Evolutionary conservation across 495 filamentous ascomycete genomes (phyloP).

Genomic region (Podospora australis): DNA sequence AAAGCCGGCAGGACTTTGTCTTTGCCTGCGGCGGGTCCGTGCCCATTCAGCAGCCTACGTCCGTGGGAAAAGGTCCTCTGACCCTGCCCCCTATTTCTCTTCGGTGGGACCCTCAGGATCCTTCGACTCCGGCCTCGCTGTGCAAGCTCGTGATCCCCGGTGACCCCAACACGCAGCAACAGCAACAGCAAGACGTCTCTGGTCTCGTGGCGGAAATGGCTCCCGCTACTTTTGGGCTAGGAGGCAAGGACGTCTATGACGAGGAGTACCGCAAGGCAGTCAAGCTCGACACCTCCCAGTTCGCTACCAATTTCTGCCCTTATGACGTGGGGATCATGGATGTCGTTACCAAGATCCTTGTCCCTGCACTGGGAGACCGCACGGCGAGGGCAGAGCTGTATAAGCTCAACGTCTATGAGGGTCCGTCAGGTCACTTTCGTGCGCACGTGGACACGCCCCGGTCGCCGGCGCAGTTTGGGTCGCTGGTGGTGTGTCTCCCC

Average conservation of each 20-base stretch:
- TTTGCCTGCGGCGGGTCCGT: conserved; percentile 6
- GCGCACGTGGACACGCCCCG: conserved; percentile 53
- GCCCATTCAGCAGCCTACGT: background rate
- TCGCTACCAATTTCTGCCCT: conserved; percentile 46
- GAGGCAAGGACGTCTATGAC: conserved; percentile 41
- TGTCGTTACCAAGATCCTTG: conserved; percentile 38
- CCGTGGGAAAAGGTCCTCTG: background rate
- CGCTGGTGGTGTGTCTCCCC: conserved; percentile 50
- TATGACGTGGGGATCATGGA: conserved; percentile 48
- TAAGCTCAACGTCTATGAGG: conserved; percentile 52
- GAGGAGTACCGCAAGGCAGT: conserved; percentile 45
- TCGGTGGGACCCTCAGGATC: conserved; percentile 1
- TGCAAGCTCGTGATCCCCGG: conserved; percentile 1
- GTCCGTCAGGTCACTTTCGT: conserved; percentile 46
- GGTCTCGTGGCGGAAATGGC: conserved; percentile 22
- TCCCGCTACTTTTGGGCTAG: conserved; percentile 44
- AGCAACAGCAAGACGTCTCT: background rate
- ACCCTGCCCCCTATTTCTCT: background rate
- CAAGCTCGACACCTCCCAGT: conserved; percentile 40
- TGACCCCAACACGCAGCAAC: background rate
- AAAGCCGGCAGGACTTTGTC: background rate
- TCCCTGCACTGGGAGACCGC: conserved; percentile 29
- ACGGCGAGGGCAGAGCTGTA: conserved; percentile 44
- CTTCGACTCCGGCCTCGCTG: background rate
- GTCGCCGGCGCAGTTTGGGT: conserved; percentile 43